Evolutionary conservation across 495 filamentous ascomycete genomes (phyloP).

Genomic region (Neurospora sp.): DNA sequence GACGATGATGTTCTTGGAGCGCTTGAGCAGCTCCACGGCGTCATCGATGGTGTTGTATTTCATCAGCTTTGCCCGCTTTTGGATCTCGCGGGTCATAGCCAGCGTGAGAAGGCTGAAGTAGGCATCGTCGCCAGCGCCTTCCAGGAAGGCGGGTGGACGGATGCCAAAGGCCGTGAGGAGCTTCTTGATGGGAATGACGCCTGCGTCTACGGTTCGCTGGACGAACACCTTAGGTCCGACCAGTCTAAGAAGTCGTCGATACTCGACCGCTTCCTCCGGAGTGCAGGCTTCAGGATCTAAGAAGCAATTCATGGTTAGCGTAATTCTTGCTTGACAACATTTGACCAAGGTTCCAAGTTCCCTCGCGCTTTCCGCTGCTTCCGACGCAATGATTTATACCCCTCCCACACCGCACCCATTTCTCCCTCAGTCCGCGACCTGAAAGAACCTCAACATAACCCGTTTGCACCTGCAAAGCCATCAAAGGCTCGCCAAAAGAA

Average conservation of each 20-base stretch:
- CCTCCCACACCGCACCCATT: not conserved
- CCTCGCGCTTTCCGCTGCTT: not conserved
- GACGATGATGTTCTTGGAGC: constrained; percentile 77
- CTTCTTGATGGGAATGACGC: constrained; percentile 65
- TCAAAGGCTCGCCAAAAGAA: not conserved
- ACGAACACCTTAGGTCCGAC: constrained; percentile 71
- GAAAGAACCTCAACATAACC: not conserved
- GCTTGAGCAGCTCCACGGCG: constrained; percentile 65
- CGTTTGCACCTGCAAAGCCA: not conserved
- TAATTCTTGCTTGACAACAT: not conserved
- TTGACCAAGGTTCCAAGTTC: constrained; percentile 3
- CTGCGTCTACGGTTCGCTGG: constrained; percentile 56
- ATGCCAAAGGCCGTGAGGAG: constrained; percentile 90
- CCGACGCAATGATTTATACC: not conserved
- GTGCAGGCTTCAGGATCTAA: constrained; percentile 53
- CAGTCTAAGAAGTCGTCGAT: constrained; percentile 58
- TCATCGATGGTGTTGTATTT: constrained; percentile 84
- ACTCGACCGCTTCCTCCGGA: constrained; percentile 57
- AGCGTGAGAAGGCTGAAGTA: constrained; percentile 67
- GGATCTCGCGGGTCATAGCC: constrained; percentile 72
- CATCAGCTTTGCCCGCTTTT: constrained; percentile 66
- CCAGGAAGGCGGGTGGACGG: constrained; percentile 62
- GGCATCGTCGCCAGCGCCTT: constrained; percentile 60
- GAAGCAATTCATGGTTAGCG: not conserved
- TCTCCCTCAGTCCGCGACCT: not conserved